Evolutionary conservation across 2,329 filamentous ascomycete species (phyloP), one percentile per base, ranked within the genome.

Genomic region (Talaromyces atroroseus): DNA sequence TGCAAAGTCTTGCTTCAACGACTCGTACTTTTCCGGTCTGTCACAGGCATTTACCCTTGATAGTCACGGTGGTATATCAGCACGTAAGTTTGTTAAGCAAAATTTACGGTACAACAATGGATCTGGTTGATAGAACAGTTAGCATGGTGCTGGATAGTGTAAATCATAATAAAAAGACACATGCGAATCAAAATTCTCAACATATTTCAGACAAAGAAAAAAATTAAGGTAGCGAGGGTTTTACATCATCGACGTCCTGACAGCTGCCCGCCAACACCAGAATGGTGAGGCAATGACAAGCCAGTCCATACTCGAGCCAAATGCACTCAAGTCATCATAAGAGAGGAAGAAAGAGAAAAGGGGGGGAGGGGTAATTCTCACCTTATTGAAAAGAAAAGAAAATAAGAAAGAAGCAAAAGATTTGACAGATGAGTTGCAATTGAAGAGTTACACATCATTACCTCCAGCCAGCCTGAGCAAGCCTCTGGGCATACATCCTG

Each of bases 291-390:
- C 79, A 78, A 78, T 75, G 55, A 68, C 78, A 46, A 23, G 76
- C 78, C 80, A 78, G 76, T 79, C 85, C 84, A 91, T 95, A 82
- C 92, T 97, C 92, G 90, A 97, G 92, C 92, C 92, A 97, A 97
- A 97, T 97, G 92, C 92, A 92, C 92, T 97, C 92, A 92, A 90
- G 92, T 97, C 92, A 97, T 97, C 92, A 95, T 91, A 38, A 20
- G 20, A 72, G 60, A 64, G 73, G 58, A 57, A 47, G 54, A 54
- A 54, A 49, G 32, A 8, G 7, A 49, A 34, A 32, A 23, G 21
- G 49, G 4, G 23, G 12, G 4, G 49, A 38, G n/a, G n/a, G 32
- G 16, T 29, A 24, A 51, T 47, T 54, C 52, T 21, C 36, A 44
- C 29, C 26, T 32, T 44, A 14, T 23, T 23, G 7, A 29, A 44